These are phyloP conservation scores for Immersiporthe knoxdaviesiana DNA, from an alignment of 2,329 filamentous ascomycete genomes.

Conservation along the genomic window DNA sequence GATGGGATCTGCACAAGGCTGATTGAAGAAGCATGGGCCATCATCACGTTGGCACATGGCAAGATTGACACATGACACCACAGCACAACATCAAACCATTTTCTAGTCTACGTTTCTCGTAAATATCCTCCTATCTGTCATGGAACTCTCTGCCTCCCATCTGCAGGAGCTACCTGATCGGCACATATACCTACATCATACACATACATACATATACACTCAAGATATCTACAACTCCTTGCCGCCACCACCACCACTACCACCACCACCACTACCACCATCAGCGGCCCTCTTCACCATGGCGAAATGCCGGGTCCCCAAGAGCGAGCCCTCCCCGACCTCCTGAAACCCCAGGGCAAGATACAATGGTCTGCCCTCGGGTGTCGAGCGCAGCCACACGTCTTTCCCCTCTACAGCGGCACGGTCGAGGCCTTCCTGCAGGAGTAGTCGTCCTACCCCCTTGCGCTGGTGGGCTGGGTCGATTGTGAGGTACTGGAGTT, in stretches of 20 bases:
- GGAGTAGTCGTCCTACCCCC: slow-evolving; percentile 35
- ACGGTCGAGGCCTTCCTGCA: slow-evolving; percentile 33
- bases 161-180: background rate
- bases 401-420: slow-evolving; percentile 30
- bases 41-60: too few relatives aligned
- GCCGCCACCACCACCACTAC: too few relatives aligned
- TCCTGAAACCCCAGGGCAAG: slow-evolving; percentile 32
- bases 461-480: slow-evolving; percentile 35
- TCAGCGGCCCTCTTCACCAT: slow-evolving; percentile 6
- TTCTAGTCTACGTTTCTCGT: background rate
- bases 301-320: slow-evolving; percentile 12
- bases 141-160: background rate
- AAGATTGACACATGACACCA: background rate
- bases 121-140: background rate
- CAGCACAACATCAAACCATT: background rate
- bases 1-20: too few relatives aligned
- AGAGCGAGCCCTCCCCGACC: slow-evolving; percentile 20
- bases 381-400: slow-evolving; percentile 31
- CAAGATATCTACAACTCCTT: background rate
- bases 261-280: too few relatives aligned
- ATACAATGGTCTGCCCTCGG: slow-evolving; percentile 34
- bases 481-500: slow-evolving; percentile 33
- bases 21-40: too few relatives aligned
- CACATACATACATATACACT: background rate
- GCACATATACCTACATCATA: background rate